phyloP scores from a whole-genome alignment of 768 basidiomycete genomes.

The Suillus sp. region DNA sequence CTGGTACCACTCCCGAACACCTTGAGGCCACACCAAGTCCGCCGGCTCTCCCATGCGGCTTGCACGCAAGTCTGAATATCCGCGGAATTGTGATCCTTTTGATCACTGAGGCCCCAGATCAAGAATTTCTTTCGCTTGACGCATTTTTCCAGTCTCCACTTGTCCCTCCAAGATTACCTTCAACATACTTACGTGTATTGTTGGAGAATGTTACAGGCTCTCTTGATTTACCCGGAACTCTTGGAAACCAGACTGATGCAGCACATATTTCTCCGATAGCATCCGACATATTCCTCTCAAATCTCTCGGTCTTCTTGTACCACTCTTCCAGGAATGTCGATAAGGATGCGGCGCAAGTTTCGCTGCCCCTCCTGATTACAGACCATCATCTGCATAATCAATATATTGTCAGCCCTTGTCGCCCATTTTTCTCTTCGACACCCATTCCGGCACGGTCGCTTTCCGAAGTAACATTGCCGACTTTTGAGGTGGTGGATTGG shows the following conservation, averaged over 20 bases:
- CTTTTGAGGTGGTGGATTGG: conserved; percentile 66
- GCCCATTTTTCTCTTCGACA: conserved; percentile 37
- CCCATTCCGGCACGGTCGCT: conserved; percentile 19
- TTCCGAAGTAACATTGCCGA: conserved; percentile 44
- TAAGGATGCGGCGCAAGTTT: conserved; percentile 28
- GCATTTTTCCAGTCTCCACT: conserved; percentile 62
- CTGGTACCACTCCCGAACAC: conserved; percentile 8
- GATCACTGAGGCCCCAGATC: conserved; percentile 35
- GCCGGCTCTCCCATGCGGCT: conserved; percentile 23
- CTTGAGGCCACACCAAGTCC: conserved; percentile 21
- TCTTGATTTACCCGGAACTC: conserved; percentile 22
- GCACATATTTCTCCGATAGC: conserved; percentile 6
- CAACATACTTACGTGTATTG: conserved; percentile 56
- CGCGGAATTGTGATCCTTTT: conserved; percentile 54
- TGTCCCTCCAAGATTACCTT: conserved; percentile 51
- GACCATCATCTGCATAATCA: conserved; percentile 68
- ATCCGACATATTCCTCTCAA: conserved; percentile 34
- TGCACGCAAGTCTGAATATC: conserved; percentile 37
- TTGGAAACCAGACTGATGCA: conserved; percentile 14
- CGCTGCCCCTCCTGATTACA: conserved; percentile 72
- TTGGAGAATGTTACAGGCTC: conserved; percentile 39
- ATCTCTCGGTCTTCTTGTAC: conserved; percentile 63
- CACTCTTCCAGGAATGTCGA: conserved; percentile 20
- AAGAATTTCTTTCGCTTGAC: conserved; percentile 21
- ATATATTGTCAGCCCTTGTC: conserved; percentile 48